Evolutionary conservation across 306 rosid genomes (phyloP), one percentile per base, ranked within the genome.

Genomic region (Malus asiatica): DNA sequence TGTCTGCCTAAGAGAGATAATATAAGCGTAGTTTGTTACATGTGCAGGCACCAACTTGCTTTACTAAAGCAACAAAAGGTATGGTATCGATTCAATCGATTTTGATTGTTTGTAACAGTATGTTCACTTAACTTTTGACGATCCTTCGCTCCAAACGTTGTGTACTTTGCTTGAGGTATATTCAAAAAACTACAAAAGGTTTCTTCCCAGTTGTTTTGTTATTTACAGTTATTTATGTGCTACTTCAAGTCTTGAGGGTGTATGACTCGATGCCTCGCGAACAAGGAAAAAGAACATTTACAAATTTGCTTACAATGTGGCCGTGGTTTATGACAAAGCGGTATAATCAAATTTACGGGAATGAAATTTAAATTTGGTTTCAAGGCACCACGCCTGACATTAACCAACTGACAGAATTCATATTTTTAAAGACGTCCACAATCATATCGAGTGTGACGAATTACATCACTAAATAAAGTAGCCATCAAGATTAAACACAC

Each of bases 71-170:
- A 72, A 72, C 81, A 60, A n/a, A 80, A 77, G 73, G 81, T 79
- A 63, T 38, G 69, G 75, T 46, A 73, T 82, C 67, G 52, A 65
- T 70, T 77, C 70, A 78, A 86, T 77, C 76, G 67, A 72, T 72
- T 80, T 75, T 76, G 85, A 74, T 63, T 51, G 62, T 65, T 59
- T 89, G 90, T 85, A 84, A 32, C 83, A 59, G 79, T 89, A 81
- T 82, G 78, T 66, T 73, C 70, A 66, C 16, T 45, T 51, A 8
- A 22, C 73, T 70, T 70, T 70, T 20, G 51, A 35, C 38, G 11
- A 61, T 40, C 68, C 46, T 35, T 35, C 35, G 15, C 48, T 57
- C 45, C 58, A 11, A 23, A 33, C n/a, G 15, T 6, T 58, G 20
- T 45, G 62, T 59, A 59, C 52, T 62, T 55, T 25, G 61, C 32